phyloP scores from a whole-genome alignment of 2,329 filamentous ascomycete genomes.

The Chaetomium sp. region DNA sequence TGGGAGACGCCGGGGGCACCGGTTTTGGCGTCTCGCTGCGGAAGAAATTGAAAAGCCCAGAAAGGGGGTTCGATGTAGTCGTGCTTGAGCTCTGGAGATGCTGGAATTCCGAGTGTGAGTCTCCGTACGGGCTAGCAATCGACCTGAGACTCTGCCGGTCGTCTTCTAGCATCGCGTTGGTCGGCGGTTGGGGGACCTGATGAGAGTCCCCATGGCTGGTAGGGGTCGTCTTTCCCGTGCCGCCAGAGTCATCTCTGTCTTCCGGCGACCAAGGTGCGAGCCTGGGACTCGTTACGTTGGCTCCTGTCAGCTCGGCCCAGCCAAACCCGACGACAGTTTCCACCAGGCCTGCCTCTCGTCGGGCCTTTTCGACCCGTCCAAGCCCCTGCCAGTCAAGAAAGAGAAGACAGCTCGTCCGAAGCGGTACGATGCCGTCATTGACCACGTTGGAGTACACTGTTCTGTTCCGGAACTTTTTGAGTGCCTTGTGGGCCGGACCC shows the following conservation, averaged over 20 bases:
- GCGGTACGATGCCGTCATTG: constrained; percentile 93
- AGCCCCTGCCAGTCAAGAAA: constrained; percentile 97
- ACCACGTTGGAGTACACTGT: constrained; percentile 97
- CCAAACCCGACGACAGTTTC: constrained; percentile 93
- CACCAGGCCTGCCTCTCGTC: constrained; percentile 86
- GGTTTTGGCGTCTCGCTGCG: constrained; percentile 57
- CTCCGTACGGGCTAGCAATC: constrained; percentile 42
- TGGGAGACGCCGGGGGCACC: constrained; percentile 53
- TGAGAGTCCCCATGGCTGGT: constrained; percentile 45
- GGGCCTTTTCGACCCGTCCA: constrained; percentile 89
- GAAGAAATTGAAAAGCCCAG: constrained; percentile 74
- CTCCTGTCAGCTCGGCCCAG: constrained; percentile 84
- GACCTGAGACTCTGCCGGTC: constrained; percentile 61
- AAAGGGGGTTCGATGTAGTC: constrained; percentile 55
- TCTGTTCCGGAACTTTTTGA: constrained; percentile 85
- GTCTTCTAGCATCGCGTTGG: constrained; percentile 67
- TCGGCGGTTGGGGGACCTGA: constrained; percentile 71
- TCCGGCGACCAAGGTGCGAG: constrained; percentile 48
- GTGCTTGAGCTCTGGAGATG: constrained; percentile 38
- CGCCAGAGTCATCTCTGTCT: constrained; percentile 30
- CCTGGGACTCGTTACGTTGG: constrained; percentile 57
- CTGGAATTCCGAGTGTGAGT: constrained; percentile 33
- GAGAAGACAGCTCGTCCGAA: constrained; percentile 92
- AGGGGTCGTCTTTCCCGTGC: constrained; percentile 43
- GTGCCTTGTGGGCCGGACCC: constrained; percentile 82